Conservation (phyloP, 2,329 filamentous ascomycete genomes). For the Thermothelomyces thermophilus region DNA sequence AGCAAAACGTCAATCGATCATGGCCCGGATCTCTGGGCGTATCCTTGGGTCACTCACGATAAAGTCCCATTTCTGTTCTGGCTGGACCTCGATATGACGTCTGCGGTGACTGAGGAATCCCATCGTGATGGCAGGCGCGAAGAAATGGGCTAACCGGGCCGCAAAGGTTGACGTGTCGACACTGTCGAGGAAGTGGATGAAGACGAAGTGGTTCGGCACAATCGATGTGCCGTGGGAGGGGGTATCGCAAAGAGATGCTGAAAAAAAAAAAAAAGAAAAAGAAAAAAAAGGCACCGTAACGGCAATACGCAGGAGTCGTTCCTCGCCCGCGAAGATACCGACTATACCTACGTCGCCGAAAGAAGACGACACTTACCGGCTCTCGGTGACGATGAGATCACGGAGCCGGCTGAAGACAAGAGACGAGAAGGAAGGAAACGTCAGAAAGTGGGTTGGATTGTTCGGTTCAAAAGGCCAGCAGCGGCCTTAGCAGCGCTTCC, state of each 20-base stretch:
- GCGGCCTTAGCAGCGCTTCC: constrained; percentile 14
- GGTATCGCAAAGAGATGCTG: constrained; percentile 20
- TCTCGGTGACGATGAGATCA: constrained; percentile 9
- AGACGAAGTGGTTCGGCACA: constrained; percentile 19
- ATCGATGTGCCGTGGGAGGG: constrained; percentile 18
- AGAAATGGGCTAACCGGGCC: constrained; percentile 8
- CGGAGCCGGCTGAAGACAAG: constrained; percentile 1
- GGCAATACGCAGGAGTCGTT: constrained; percentile 29
- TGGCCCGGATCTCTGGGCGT: neutral
- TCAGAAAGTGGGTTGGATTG: constrained; percentile 8
- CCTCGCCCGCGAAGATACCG: constrained; percentile 31
- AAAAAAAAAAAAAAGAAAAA: too few relatives aligned
- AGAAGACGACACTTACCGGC: constrained; percentile 15
- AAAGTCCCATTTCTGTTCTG: constrained; percentile 92
- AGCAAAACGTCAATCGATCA: neutral
- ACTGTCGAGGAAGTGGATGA: constrained; percentile 21
- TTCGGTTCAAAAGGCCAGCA: constrained; percentile 15
- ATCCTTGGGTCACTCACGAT: constrained; percentile 52
- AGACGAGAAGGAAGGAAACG: constrained; percentile 16
- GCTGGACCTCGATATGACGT: constrained; percentile 58
- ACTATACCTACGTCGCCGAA: constrained; percentile 25
- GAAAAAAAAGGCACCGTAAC: constrained; percentile 18
- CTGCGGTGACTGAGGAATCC: constrained; percentile 56
- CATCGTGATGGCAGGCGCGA: constrained; percentile 43
- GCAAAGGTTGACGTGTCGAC: constrained; percentile 19